Conservation (phyloP, 805 yeast species). For the Yarrowia bubula region DNA sequence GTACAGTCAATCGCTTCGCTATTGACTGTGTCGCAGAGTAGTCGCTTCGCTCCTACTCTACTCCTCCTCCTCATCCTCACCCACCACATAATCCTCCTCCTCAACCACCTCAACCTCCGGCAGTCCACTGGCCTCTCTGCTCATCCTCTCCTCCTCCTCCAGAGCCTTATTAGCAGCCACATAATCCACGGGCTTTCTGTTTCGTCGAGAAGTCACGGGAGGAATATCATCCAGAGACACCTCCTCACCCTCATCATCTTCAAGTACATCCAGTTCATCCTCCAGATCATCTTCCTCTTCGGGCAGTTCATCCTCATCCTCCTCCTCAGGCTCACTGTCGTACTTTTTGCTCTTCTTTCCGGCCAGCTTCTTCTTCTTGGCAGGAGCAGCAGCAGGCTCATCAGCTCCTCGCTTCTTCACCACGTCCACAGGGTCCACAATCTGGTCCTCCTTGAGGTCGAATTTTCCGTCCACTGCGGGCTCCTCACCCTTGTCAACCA, state of each 20-base stretch:
- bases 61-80: not conserved
- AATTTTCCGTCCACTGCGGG: not conserved
- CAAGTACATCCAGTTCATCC: conserved; percentile 58
- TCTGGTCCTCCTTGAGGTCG: not conserved
- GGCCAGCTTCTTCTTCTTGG: conserved; percentile 29
- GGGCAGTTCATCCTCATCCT: conserved; percentile 39
- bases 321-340: conserved; percentile 59
- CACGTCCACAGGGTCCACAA: not conserved
- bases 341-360: conserved; percentile 36
- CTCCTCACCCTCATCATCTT: conserved; percentile 75
- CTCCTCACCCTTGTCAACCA: not conserved
- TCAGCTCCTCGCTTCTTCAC: conserved; percentile 13
- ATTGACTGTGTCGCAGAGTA: too few species aligned
- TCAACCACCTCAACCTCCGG: conserved; percentile 50
- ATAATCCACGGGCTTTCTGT: conserved; percentile 83
- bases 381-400: not conserved
- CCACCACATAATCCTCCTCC: conserved; percentile 47
- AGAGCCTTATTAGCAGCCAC: conserved; percentile 73
- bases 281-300: conserved; percentile 39
- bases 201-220: conserved; percentile 68
- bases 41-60: too few species aligned
- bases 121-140: conserved; percentile 31
- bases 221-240: conserved; percentile 78
- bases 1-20: too few species aligned
- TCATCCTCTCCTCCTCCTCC: conserved; percentile 49